Base-by-base conservation (phyloP, 495 filamentous ascomycete species). In the Penicillium verhagenii region DNA sequence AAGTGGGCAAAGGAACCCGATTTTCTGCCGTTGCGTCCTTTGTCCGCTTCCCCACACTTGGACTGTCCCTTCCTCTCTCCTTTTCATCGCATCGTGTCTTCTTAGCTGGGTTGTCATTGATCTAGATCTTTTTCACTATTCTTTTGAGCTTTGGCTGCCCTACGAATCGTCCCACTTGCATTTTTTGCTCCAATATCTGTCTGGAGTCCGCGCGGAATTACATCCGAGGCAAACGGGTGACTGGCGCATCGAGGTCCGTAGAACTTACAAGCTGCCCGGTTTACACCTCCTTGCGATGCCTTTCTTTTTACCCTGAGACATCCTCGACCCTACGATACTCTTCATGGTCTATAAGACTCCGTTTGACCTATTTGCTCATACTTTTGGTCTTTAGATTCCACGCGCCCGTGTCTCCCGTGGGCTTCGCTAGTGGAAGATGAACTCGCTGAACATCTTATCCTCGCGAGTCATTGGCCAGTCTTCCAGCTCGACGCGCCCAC, bases 401-500 rank as follows among this genome's bases (percentile, higher is more conserved):
- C 67, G 68, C 61, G 74, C 72, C 60, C 64, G 63, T 64, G 64
- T 72, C 67, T 68, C 74, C 72, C 72, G 84, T 86, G 82, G 77
- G 79, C 76, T 70, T 67, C 62, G 63, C 65, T 64, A n/a, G 33
- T 35, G 67, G 76, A 92, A 86, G 77, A 98, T 98, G 93, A 97
- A 97, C 87, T 96, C 93, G 65, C 76, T 97, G 78, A 96, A 96
- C 73, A 89, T 96, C 71, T 81, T 98, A 70, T 95, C 91, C 59
- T 83, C 89, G 68, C 86, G 89, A 76, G 90, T 94, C 68, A 85
- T 89, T 57, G 86, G 86, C 61, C 79, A 79, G 68, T 79, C 82
- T 60, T 69, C 71, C 59, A 66, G 47, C 57, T 54, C 78, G 72
- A 62, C 70, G 35, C 84, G 84, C 48, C 80, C 83, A 52, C 79